These are phyloP conservation scores for Phytopythium ostracodes DNA, from an alignment of 352 stramenopile genomes.

Conservation along the genomic window DNA sequence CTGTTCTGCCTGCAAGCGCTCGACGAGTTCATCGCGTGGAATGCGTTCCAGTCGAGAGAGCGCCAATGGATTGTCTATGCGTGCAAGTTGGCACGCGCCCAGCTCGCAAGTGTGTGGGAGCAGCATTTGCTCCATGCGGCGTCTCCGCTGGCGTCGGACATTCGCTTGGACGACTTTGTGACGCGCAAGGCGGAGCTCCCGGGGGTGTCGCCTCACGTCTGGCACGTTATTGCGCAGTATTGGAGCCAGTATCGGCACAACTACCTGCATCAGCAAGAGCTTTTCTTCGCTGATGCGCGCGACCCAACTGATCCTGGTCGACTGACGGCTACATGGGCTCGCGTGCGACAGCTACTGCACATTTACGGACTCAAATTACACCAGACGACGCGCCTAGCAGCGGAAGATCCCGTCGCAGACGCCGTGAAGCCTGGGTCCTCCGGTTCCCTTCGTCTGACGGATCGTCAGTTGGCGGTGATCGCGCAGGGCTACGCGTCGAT, in stretches of 20 bases:
- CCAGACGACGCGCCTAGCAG: constrained; percentile 28
- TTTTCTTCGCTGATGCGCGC: constrained; percentile 43
- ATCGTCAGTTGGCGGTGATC: constrained; percentile 20
- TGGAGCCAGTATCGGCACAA: constrained; percentile 60
- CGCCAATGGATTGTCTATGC: constrained; percentile 33
- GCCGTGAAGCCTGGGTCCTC: neutral
- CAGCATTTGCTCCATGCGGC: constrained; percentile 23
- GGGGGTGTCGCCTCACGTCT: constrained; percentile 55
- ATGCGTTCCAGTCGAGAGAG: constrained; percentile 23
- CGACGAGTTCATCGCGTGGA: constrained; percentile 62
- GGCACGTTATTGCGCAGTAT: constrained; percentile 50
- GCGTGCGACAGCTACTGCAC: constrained; percentile 31
- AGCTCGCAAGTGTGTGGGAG: constrained; percentile 59
- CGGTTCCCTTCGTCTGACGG: constrained; percentile 12
- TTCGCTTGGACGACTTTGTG: constrained; percentile 40
- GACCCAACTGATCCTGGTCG: neutral
- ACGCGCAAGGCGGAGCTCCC: constrained; percentile 21
- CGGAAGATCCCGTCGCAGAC: constrained; percentile 10
- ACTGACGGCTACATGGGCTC: constrained; percentile 27
- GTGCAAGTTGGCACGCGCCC: constrained; percentile 46
- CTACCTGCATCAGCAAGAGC: constrained; percentile 60
- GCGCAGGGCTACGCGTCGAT: constrained; percentile 19
- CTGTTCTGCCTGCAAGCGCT: constrained; percentile 71
- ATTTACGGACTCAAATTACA: constrained; percentile 50
- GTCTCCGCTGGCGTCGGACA: constrained; percentile 16